Evolutionary conservation across 306 rosid species (phyloP), one percentile per base, ranked within the genome.

Genomic region (Argentina anserina): DNA sequence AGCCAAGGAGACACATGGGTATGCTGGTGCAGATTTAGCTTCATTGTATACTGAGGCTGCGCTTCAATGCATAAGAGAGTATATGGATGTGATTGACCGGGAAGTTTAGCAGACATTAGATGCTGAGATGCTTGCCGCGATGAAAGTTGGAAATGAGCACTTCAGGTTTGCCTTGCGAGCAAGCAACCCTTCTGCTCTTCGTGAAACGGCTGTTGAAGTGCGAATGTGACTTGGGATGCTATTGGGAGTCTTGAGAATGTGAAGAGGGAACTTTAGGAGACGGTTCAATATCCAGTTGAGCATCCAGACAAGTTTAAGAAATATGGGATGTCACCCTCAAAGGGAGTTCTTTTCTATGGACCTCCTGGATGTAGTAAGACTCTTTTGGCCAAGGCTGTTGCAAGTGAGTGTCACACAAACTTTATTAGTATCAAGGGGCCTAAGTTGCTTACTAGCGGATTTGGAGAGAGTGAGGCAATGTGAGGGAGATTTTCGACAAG

Each of bases 401-500:
- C 71, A 20, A 67, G 23, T 41, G 52, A 67, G 37, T 67, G 71
- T 29, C 20, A 41, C 15, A 55, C 71, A 41, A 67, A 67, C 21
- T 42, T 42, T 25, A 67, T 67, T 7, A 42, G 71, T 28, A 21
- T 67, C 13, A 67, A 67, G 53, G 71, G 71, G 15, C 71, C 53
- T 45, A 55, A 67, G 7, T 42, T 42, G 37, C 71, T 67, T 28
- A 66, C 71, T 2, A 66, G 49, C 23, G 47, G 70, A n/a, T 66
- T 66, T 21, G 70, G 70, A 6, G 70, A 66, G 36, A 41, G 71
- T 41, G 71, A 41, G 52, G 53, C 53, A 66, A 41, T 66, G 71
- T 66, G 71, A 40, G 53, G 47, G 53, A 66, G 4, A 66, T 66
- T 23, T 66, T 67, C 6, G 55, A 67, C 53, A 67, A 67, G 71